Evolutionary conservation across 257 asterid genomes (phyloP), one percentile per base, ranked within the genome.

Genomic region (Eucommia ulmoides): DNA sequence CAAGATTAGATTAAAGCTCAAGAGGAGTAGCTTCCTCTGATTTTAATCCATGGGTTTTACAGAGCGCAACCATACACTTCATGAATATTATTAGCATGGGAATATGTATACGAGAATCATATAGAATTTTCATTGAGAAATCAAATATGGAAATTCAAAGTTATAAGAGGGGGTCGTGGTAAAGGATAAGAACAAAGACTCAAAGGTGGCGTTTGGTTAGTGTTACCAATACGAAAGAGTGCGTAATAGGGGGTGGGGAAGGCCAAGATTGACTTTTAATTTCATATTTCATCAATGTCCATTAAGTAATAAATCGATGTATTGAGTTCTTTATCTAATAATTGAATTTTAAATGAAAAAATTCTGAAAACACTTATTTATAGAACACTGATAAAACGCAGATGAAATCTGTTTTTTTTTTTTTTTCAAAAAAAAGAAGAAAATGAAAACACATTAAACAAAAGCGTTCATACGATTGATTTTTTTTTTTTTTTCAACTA

Each of bases 241-340:
- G n/a, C 9, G 44, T 35, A 35, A 35, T 35, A 4, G 44, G 11
- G 48, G 4, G 21, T 42, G 19, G n/a, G 48, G 20, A 42, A 6
- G 48, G 48, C 48, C 20, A 42, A 42, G 48, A 42, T 42, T 42
- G 48, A 42, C 48, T 42, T 42, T 42, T 2, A 21, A 38, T 29
- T 5, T 29, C 38, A 7, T 29, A 29, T 29, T 29, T 29, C 12
- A 29, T 29, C 38, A 29, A 29, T 29, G 38, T 29, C 12, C 12
- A 5, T 29, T 29, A 12, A 12, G 38, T 29, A 29, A 29, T 7
- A 12, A 29, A 29, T 7, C 7, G 38, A 29, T 29, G 38, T n/a
- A n/a, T n/a, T n/a, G n/a, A n/a, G n/a, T n/a, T n/a, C n/a, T n/a
- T n/a, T n/a, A n/a, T n/a, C n/a, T n/a, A n/a, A n/a, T n/a, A n/a